Evolutionary conservation across 1,284 basidiomycete genomes (phyloP).

Genomic region (Cutaneotrichosporon arboriforme): DNA sequence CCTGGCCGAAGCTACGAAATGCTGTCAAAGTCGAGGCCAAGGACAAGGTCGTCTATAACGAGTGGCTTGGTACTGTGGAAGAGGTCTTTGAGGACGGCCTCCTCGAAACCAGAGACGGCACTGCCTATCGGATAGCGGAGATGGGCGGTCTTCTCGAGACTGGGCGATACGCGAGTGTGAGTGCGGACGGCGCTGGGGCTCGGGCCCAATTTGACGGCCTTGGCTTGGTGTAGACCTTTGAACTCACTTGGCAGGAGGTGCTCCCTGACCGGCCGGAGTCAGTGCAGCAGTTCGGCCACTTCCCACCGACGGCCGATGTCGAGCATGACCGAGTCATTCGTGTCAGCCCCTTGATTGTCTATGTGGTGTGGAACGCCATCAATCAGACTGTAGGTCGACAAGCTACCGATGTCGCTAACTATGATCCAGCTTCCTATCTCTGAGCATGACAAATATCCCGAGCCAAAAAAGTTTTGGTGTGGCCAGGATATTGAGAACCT

Average conservation of each 20-base stretch:
- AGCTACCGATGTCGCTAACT: neutral
- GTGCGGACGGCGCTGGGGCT: slow-evolving; percentile 3
- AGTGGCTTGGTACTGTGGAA: slow-evolving; percentile 77
- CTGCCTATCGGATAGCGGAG: slow-evolving; percentile 66
- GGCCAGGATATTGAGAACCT: slow-evolving; percentile 62
- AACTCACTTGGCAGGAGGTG: slow-evolving; percentile 21
- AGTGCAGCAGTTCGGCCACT: slow-evolving; percentile 36
- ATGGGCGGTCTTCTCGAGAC: slow-evolving; percentile 47
- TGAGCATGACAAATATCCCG: slow-evolving; percentile 55
- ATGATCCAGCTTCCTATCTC: slow-evolving; percentile 58
- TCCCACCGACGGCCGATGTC: slow-evolving; percentile 25
- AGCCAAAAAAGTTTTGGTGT: slow-evolving; percentile 71
- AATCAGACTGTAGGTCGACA: slow-evolving; percentile 65
- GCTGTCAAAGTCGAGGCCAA: slow-evolving; percentile 56
- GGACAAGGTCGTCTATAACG: slow-evolving; percentile 72
- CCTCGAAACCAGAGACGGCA: slow-evolving; percentile 55
- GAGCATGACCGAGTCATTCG: slow-evolving; percentile 50
- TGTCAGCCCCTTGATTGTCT: slow-evolving; percentile 71
- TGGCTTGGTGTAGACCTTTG: too few species aligned
- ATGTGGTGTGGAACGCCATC: slow-evolving; percentile 79
- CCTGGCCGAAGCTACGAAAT: slow-evolving; percentile 58
- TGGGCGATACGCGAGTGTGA: slow-evolving; percentile 25
- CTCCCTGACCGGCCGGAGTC: slow-evolving; percentile 15
- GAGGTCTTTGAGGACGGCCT: slow-evolving; percentile 75
- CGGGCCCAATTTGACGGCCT: neutral